phyloP scores from a whole-genome alignment of 306 rosid species.

The Gillenia trifoliata region DNA sequence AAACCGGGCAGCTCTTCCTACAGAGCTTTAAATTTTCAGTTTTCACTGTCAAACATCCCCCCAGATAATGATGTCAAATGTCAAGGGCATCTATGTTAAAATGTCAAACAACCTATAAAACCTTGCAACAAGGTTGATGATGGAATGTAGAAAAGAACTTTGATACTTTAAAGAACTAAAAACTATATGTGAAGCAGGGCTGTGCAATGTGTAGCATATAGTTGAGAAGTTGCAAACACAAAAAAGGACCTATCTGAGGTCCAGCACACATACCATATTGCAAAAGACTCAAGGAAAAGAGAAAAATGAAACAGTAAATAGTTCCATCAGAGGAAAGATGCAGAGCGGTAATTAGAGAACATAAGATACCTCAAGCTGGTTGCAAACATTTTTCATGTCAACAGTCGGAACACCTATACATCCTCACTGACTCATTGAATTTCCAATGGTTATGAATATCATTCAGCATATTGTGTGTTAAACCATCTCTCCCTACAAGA shows the following conservation, averaged over 20 bases:
- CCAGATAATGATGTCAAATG: neutral
- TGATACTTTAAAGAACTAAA: neutral
- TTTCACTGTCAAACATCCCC: neutral
- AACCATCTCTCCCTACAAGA: constrained; percentile 84
- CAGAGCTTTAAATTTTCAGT: neutral
- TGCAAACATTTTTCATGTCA: constrained; percentile 84
- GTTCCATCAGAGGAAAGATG: neutral
- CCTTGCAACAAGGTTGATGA: neutral
- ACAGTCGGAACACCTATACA: constrained; percentile 90
- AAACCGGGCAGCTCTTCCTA: neutral
- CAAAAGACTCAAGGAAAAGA: neutral
- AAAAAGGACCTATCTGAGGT: neutral
- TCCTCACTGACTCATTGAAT: constrained; percentile 73
- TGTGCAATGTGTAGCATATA: neutral
- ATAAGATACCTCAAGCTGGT: constrained; percentile 66
- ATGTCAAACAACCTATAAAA: too few relatives aligned
- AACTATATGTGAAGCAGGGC: neutral
- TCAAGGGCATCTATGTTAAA: neutral
- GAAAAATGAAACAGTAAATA: neutral
- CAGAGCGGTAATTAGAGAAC: constrained; percentile 4
- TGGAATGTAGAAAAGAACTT: neutral
- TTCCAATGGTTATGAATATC: constrained; percentile 86
- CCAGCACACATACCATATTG: neutral
- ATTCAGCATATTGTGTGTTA: constrained; percentile 90
- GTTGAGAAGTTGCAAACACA: neutral